Evolutionary conservation across 129 eudicot genomes (phyloP), one percentile per base, ranked within the genome.

Genomic region (Pseudognaphalium luteoalbum): DNA sequence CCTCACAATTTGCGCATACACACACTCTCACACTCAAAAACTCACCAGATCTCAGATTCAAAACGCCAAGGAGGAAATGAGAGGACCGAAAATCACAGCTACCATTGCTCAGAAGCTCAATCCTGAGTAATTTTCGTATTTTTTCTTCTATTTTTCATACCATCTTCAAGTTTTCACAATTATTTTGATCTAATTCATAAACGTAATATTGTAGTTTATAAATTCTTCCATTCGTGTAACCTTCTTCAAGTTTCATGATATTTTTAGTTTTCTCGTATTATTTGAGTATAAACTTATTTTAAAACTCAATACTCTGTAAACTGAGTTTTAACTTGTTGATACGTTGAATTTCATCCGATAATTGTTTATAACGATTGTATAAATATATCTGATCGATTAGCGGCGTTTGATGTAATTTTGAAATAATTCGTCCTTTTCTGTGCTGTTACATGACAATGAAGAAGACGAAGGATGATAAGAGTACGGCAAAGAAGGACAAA

Each of bases 401-500:
- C 6, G 44, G 51, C 50, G 21, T 41, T 59, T 57, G 32, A 34
- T 47, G 70, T n/a, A 12, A 8, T 56, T 20, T 39, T 42, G 17
- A 21, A 42, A 14, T 25, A 19, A 25, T 5, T 82, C 54, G 17
- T 47, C 12, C n/a, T 14, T 12, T 11, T 47, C 4, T 6, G 54
- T 15, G 71, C 66, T 73, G 68, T 57, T 74, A 41, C 57, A 86
- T 87, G 68, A 19, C 74, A 67, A 77, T 12, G 63, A 86, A 80
- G 83, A 86, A 80, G 70, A 72, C 58, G 72, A 82, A 80, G 85
- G 81, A 75, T 9, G 73, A 68, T 34, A 72, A 77, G 76, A 69
- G 34, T 33, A 20, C 68, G 67, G 72, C 63, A 63, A 77, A 80
- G 81, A 78, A 83, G 76, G 75, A 80, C 22, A 73, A 68, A 65